A percentile compares a stretch with the other conserved stretches of the same genome.
Conservation (phyloP, 805 yeast genomes). For the Pichia cephalocereana region DNA sequence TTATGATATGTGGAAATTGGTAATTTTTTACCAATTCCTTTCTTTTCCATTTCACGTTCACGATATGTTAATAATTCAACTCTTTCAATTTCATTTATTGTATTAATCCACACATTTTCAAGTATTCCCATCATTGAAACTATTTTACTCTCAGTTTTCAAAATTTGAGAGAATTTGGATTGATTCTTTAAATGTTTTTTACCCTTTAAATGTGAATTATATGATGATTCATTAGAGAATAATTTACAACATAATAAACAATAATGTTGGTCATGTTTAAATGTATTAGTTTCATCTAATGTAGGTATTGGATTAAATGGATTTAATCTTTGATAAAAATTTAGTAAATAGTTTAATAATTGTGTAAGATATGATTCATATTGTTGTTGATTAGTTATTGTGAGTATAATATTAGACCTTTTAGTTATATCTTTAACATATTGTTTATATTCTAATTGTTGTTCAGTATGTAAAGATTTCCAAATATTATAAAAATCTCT, state of each 20-base stretch:
- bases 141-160: slow-evolving; percentile 3
- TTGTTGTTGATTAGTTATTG: slow-evolving; percentile 6
- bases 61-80: slow-evolving; percentile 58
- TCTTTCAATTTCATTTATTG: slow-evolving; percentile 58
- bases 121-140: slow-evolving; percentile 17
- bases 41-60: slow-evolving; percentile 51
- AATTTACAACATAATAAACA: slow-evolving; percentile 57
- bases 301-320: slow-evolving; percentile 29
- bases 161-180: background rate
- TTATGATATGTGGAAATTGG: background rate
- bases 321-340: slow-evolving; percentile 37
- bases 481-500: slow-evolving; percentile 41
- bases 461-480: slow-evolving; percentile 34
- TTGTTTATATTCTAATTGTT: slow-evolving; percentile 5
- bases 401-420: slow-evolving; percentile 21
- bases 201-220: slow-evolving; percentile 58
- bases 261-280: slow-evolving; percentile 17
- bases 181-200: slow-evolving; percentile 54
- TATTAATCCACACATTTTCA: slow-evolving; percentile 32
- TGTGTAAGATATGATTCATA: slow-evolving; percentile 38
- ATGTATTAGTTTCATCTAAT: background rate
- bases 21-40: slow-evolving; percentile 14
- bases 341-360: slow-evolving; percentile 40
- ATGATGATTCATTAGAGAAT: slow-evolving; percentile 60
- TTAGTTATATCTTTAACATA: slow-evolving; percentile 9